Evolutionary conservation across 2,329 filamentous ascomycete species (phyloP).

Genomic region (Neofusicoccum ribis): DNA sequence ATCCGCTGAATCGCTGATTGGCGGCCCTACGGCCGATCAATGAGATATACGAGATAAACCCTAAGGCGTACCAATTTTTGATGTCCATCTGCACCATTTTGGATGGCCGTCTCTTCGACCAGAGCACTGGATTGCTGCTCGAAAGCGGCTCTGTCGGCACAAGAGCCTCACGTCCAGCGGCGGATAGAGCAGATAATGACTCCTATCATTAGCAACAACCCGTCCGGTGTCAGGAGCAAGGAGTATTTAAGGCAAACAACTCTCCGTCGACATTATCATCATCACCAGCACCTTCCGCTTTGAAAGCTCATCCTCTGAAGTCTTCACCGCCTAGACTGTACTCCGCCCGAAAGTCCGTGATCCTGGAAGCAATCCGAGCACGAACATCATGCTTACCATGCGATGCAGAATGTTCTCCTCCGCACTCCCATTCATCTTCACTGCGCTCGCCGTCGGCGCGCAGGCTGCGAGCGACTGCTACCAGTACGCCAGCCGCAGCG

Average conservation of each 20-base stretch:
- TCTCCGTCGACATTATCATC: too few species aligned
- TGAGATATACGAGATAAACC: background rate
- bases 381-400: background rate
- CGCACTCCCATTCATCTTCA: background rate
- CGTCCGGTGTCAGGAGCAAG: too few species aligned
- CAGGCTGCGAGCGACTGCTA: background rate
- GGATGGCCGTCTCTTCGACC: background rate
- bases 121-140: too few species aligned
- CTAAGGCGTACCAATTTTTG: background rate
- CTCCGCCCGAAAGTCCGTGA: background rate
- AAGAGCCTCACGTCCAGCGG: too few species aligned
- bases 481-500: background rate
- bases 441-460: background rate
- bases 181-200: too few species aligned
- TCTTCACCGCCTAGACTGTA: background rate
- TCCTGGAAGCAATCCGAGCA: background rate
- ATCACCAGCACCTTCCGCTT: too few species aligned
- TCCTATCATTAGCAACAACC: too few species aligned
- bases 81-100: background rate
- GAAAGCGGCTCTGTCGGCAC: too few species aligned
- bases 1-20: background rate
- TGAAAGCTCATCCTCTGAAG: too few species aligned
- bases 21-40: background rate
- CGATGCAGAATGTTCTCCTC: background rate
- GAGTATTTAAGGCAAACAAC: too few species aligned